Conservation (phyloP, 2,329 filamentous ascomycete genomes). For the Fusarium redolens region DNA sequence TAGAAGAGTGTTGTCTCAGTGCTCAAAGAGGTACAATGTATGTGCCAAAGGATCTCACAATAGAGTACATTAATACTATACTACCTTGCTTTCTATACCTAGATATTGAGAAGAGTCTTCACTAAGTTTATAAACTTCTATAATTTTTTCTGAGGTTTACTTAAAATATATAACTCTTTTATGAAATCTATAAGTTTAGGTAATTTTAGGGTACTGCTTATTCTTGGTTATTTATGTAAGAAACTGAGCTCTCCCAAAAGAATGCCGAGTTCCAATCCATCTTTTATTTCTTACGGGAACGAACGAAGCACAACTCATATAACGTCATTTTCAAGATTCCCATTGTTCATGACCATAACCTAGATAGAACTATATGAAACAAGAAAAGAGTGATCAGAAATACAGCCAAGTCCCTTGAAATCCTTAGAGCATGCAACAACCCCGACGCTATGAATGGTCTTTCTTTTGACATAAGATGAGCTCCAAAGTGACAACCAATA, state of each 20-base stretch:
- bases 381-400: background rate
- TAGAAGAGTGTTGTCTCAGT: too few relatives aligned
- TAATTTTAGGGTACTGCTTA: background rate
- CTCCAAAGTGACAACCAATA: conserved; percentile 24
- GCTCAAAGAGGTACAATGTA: too few relatives aligned
- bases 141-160: background rate
- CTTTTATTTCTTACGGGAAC: background rate
- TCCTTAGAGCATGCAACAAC: conserved; percentile 36
- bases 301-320: conserved; percentile 7
- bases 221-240: background rate
- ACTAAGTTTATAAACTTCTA: background rate
- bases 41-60: background rate
- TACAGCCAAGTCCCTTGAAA: conserved; percentile 17
- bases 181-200: background rate
- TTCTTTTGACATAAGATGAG: conserved; percentile 30
- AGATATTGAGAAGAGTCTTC: too few relatives aligned
- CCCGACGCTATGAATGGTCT: conserved; percentile 43
- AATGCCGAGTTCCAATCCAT: background rate
- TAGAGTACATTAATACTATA: too few relatives aligned
- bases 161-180: background rate
- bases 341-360: conserved; percentile 40
- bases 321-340: conserved; percentile 34
- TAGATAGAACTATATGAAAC: conserved; percentile 34
- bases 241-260: background rate
- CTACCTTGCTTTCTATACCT: too few relatives aligned